phyloP scores from a whole-genome alignment of 768 basidiomycete genomes.

The Pisolithus sp. region DNA sequence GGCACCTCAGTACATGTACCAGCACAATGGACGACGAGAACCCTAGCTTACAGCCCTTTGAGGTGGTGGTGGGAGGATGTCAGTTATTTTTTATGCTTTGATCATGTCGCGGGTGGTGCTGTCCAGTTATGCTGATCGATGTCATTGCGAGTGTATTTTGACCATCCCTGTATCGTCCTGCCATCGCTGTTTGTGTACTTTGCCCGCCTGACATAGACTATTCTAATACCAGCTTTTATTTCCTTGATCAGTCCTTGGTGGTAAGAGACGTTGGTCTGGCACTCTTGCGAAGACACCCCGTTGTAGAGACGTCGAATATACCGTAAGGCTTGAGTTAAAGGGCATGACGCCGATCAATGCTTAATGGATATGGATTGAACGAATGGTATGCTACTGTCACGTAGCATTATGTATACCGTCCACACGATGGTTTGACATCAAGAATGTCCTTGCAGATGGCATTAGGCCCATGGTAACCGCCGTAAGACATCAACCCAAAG shows the following conservation, averaged over 20 bases:
- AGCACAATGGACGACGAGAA: conserved; percentile 36
- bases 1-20: conserved; percentile 41
- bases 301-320: no score
- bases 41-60: conserved; percentile 5
- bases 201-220: neutral
- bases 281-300: neutral
- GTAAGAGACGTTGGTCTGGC: neutral
- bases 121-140: neutral
- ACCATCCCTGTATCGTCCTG: neutral
- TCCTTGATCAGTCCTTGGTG: neutral
- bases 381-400: no score
- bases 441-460: no score
- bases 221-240: neutral
- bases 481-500: no score
- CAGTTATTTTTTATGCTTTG: neutral
- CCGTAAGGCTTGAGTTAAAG: no score
- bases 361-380: no score
- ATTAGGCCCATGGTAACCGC: no score
- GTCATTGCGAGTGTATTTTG: neutral
- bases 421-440: no score
- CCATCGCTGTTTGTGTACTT: neutral
- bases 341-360: no score
- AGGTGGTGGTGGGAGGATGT: no score
- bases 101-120: neutral
- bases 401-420: no score